Conservation (phyloP, 768 basidiomycete genomes). For the Serendipita sp. region DNA sequence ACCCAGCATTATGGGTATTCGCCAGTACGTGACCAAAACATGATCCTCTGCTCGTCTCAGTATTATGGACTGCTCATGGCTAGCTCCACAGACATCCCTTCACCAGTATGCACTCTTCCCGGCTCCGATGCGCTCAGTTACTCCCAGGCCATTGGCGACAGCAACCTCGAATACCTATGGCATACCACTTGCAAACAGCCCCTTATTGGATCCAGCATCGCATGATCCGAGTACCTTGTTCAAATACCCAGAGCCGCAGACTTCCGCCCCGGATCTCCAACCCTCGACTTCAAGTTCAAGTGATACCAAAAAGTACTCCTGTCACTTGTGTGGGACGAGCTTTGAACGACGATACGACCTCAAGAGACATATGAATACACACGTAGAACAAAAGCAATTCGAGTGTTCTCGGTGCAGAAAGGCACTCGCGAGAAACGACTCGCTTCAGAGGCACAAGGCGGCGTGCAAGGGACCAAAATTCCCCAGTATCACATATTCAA, state of each 20-base stretch:
- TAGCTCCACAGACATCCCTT: neutral
- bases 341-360: conserved; percentile 1
- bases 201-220: too few species aligned
- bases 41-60: too few species aligned
- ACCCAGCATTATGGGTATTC: too few species aligned
- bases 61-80: too few species aligned
- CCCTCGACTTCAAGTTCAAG: neutral
- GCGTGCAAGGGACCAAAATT: neutral
- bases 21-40: too few species aligned
- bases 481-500: too few species aligned
- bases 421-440: conserved; percentile 1
- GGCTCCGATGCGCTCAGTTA: neutral
- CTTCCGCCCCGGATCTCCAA: too few species aligned
- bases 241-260: too few species aligned
- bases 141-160: neutral
- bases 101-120: neutral
- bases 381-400: neutral
- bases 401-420: neutral
- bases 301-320: neutral
- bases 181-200: too few species aligned
- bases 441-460: neutral
- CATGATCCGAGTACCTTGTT: too few species aligned
- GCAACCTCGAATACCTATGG: too few species aligned
- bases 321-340: neutral
- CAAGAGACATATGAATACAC: neutral